Conservation (phyloP, 352 stramenopile genomes). For the Elongisporangium undulatum region DNA sequence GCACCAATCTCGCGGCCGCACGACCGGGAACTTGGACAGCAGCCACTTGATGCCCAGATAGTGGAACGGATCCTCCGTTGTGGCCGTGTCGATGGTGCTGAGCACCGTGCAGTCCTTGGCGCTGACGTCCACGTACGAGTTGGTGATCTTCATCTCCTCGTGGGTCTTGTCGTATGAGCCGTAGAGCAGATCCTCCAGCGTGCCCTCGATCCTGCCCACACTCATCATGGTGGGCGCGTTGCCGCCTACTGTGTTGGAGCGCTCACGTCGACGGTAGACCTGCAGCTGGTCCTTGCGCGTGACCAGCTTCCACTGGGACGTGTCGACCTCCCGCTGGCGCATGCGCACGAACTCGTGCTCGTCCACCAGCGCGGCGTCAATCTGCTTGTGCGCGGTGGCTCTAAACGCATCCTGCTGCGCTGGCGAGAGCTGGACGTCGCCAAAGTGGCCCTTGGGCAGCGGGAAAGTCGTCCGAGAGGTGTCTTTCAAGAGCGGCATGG, state of each 20-base stretch:
- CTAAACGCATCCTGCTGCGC: constrained; percentile 26
- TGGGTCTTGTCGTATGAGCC: constrained; percentile 13
- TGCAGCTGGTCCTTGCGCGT: constrained; percentile 13
- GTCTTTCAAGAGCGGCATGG: too few relatives aligned
- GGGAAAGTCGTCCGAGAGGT: constrained; percentile 5
- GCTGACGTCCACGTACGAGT: constrained; percentile 9
- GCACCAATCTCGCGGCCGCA: not conserved
- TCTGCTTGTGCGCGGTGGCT: constrained; percentile 19
- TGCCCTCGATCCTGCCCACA: constrained; percentile 14
- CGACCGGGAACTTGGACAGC: constrained; percentile 17
- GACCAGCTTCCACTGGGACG: constrained; percentile 3
- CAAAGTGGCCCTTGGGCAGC: constrained; percentile 22
- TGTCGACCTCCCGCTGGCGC: constrained; percentile 14
- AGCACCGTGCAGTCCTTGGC: constrained; percentile 18
- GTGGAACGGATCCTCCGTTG: constrained; percentile 16
- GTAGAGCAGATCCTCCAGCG: constrained; percentile 22
- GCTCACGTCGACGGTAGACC: not conserved
- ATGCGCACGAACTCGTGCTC: constrained; percentile 14
- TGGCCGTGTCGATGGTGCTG: constrained; percentile 13
- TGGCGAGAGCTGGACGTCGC: constrained; percentile 16
- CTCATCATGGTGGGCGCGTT: not conserved
- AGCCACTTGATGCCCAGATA: constrained; percentile 20
- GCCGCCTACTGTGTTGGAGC: not conserved
- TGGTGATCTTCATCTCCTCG: constrained; percentile 16
- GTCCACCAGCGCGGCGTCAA: constrained; percentile 20